phyloP scores from a whole-genome alignment of 2,329 filamentous ascomycete species.

The Talaromyces pinophilus region DNA sequence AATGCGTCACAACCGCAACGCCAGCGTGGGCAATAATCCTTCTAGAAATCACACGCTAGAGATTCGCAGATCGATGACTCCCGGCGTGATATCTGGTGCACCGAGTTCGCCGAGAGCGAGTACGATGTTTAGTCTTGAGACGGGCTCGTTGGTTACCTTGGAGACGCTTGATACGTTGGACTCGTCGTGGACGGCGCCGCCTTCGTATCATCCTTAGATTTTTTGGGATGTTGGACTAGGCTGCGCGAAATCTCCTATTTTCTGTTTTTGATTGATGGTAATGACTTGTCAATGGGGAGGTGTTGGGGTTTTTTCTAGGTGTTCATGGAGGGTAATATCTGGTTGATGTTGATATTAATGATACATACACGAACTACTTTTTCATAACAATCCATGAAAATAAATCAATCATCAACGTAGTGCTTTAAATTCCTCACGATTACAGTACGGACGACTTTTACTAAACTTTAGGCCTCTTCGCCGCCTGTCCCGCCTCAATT shows the following conservation, averaged over 20 bases:
- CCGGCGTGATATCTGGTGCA: slow-evolving; percentile 25
- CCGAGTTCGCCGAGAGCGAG: slow-evolving; percentile 32
- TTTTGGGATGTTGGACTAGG: neutral
- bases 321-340: neutral
- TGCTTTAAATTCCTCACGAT: neutral
- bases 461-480: slow-evolving; percentile 39
- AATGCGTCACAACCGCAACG: neutral
- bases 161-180: slow-evolving; percentile 33
- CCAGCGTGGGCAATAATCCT: neutral
- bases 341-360: neutral
- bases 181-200: slow-evolving; percentile 26
- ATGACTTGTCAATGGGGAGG: neutral
- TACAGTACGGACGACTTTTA: neutral
- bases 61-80: neutral
- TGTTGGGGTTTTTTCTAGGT: neutral
- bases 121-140: slow-evolving; percentile 34
- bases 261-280: neutral
- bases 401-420: neutral
- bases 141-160: slow-evolving; percentile 30
- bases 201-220: slow-evolving; percentile 25
- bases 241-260: neutral
- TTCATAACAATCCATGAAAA: neutral
- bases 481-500: slow-evolving; percentile 24
- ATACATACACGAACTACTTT: neutral
- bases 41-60: neutral